Evolutionary conservation across 164 flowering plant species (phyloP), one percentile per base, ranked within the genome.

Genomic region (Vitis riparia): DNA sequence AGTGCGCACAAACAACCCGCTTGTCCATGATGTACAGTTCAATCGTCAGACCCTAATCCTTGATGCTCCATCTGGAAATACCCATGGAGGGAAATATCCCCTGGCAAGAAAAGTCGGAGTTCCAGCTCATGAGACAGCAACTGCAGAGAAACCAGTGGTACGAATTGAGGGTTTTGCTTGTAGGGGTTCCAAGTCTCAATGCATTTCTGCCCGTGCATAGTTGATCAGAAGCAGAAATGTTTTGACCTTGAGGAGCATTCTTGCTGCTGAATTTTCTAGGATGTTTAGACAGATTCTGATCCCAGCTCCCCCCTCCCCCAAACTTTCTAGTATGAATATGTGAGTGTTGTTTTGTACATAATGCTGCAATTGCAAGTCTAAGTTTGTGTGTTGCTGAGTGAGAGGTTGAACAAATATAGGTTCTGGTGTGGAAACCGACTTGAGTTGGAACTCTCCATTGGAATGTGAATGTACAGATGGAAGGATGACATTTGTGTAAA

Each of bases 1-100:
- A 10, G 51, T 32, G 70, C 70, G 70, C 70, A n/a, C 52, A 67
- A 57, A 57, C 47, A 67, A 67, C 48, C 70, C 70, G 2, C 44
- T 55, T 12, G 52, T 67, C 14, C 62, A 57, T 57, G 70, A 67
- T 57, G 51, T 56, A 47, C 70, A n/a, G 51, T 67, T 67, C 17
- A 67, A 37, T 53, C 44, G 30, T 32, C 62, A 56, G 57, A 32
- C 62, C 12, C 44, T 51, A 32, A 16, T 14, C 47, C 51, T 32
- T 66, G 47, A 14, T 53, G 32, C 19, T 37, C 23, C 11, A n/a
- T 6, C 53, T 63, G 27, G 27, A 23, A 23, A 23, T 23, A 48
- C 66, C 66, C 67, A 49, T 49, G 15, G n/a, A n/a, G 67, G 19
- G 67, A 49, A 44, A 14, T 11, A 49, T 49, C 27, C 55, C n/a